Base-by-base conservation (phyloP, 495 filamentous ascomycete genomes). In the Glarea lozoyensis region DNA sequence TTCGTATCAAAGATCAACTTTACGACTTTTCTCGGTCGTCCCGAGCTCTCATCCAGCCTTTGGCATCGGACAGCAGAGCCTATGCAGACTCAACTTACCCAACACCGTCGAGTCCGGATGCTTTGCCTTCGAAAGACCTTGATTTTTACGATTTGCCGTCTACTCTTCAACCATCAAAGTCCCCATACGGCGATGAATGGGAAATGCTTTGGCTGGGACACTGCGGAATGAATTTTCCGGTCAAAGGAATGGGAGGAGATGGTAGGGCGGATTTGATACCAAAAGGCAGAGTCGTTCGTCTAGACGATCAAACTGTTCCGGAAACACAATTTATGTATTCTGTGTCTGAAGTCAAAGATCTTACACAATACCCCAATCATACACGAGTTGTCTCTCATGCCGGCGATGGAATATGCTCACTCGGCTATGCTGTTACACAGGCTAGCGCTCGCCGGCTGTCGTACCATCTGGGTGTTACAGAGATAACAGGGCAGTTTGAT, bases 181-280 rank as follows among this genome's bases (percentile, higher is more conserved):
- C 9, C 17, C 57, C 57, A 2, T 74, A 68, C 45, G 68, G 69
- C 3, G 58, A 65, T 22, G 46, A 50, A 27, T 74, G 68, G 69
- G 70, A 74, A 48, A 43, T 73, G 19, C 54, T 73, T 12, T 73
- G 66, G 69, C 62, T 73, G 0, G 69, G 69, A 18, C 67, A 67
- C 50, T 72, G 69, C 53, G 67, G 68, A 17, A 65, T 61, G 5
- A 53, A 62, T 12, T 58, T 72, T 12, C 66, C 69, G 15, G 3
- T 23, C 39, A 21, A 34, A 19, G 10, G 10, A 11, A 16, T 0
- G 21, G 46, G 15, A 3, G 11, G 3, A 16, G n/a, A 10, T 11
- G 18, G 1, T 2, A 12, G 15, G 23, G n/a, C n/a, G 10, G 17
- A 52, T 2, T n/a, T n/a, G n/a, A n/a, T n/a, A n/a, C 53, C 57